Base-by-base conservation (phyloP, 2,329 filamentous ascomycete genomes). In the Passalora sequoiae region DNA sequence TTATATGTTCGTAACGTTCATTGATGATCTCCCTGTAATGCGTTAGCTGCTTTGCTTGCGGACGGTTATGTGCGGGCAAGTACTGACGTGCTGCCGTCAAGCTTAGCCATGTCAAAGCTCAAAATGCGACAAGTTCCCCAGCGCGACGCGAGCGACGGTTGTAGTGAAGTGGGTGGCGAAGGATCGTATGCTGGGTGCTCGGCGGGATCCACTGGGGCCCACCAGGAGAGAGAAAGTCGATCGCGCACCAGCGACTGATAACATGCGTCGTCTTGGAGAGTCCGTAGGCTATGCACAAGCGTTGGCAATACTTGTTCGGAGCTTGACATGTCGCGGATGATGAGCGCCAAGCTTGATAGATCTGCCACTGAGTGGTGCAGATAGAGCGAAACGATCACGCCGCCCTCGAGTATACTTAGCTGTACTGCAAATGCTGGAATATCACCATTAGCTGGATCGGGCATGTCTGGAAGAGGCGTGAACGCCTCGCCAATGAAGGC, bases 351-450 rank as follows among this genome's bases (percentile, higher is more conserved):
- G 4, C 53, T 46, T 4, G 43, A 19, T 19, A 49, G 41, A 37
- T 57, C 54, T 4, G 48, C 50, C 3, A 56, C 50, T 1, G 49
- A 44, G 20, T 55, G 50, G 24, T 58, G 50, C 2, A 59, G 29
- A 28, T 41, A 54, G 20, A 59, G 31, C 15, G 43, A 46, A 6
- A 57, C 40, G 19, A 59, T 17, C 6, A 58, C 44, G 15, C 54
- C 55, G 16, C 49, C 50, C 6, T 46, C 13, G 43, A 57, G 43
- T 44, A 56, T 51, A 35, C 42, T 55, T 6, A 44, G 51, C 20
- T 56, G 55, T 8, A 55, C 46, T 5, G 50, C 44, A 28, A 56
- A 55, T n/a, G 40, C 46, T 7, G 50, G 46, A n/a, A 24, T 46
- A 10, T 17, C 43, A n/a, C 35, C 24, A 2, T 35, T 28, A 3